These are phyloP conservation scores for Saccharomycopsis malanga DNA, from an alignment of 805 yeast genomes.

Conservation along the genomic window DNA sequence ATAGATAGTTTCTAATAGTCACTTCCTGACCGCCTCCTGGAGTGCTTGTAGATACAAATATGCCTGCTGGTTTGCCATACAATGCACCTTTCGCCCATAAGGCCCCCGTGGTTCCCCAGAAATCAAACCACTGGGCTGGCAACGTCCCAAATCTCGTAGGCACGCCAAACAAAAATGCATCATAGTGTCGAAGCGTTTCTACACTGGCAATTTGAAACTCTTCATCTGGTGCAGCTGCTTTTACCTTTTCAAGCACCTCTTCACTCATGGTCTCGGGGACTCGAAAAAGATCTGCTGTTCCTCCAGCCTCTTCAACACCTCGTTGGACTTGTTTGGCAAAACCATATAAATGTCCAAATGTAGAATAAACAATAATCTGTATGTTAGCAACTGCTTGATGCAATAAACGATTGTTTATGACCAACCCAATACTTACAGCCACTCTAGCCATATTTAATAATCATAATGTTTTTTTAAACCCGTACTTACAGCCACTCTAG, in stretches of 20 bases:
- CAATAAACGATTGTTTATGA: too few relatives aligned
- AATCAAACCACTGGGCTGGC: slow-evolving; percentile 73
- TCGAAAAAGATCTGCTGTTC: slow-evolving; percentile 61
- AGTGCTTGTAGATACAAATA: slow-evolving; percentile 69
- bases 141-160: slow-evolving; percentile 81
- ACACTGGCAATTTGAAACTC: slow-evolving; percentile 56
- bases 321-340: slow-evolving; percentile 61
- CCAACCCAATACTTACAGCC: not conserved
- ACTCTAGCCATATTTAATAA: not conserved
- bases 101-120: slow-evolving; percentile 73
- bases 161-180: slow-evolving; percentile 77
- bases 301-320: slow-evolving; percentile 68
- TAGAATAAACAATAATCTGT: slow-evolving; percentile 55
- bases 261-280: slow-evolving; percentile 68
- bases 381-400: not conserved
- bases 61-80: slow-evolving; percentile 66
- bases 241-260: slow-evolving; percentile 48
- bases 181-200: slow-evolving; percentile 55
- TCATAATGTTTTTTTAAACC: not conserved
- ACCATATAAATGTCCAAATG: slow-evolving; percentile 66
- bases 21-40: slow-evolving; percentile 81
- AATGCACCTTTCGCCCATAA: slow-evolving; percentile 72
- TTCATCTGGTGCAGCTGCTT: slow-evolving; percentile 49
- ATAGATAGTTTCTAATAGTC: slow-evolving; percentile 56
- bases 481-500: not conserved